These are phyloP conservation scores for Persicaria maculosa DNA, from an alignment of 148 eudicot species.

Conservation along the genomic window DNA sequence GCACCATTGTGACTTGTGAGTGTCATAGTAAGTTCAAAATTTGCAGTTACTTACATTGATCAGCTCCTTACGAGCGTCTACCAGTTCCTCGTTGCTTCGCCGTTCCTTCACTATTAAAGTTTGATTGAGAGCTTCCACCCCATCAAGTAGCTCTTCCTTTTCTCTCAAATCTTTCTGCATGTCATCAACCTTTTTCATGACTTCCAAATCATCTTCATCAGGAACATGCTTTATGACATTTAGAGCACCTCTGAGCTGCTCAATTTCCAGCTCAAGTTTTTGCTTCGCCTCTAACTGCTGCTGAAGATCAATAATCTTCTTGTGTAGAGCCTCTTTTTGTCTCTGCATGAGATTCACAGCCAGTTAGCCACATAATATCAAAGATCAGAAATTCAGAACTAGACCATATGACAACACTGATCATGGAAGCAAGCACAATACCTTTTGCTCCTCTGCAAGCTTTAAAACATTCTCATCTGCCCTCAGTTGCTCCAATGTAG, in stretches of 20 bases:
- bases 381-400: neutral
- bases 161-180: slow-evolving; percentile 59
- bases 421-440: slow-evolving; percentile 14
- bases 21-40: neutral
- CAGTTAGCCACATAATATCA: neutral
- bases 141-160: slow-evolving; percentile 63
- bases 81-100: slow-evolving; percentile 81
- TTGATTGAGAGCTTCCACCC: slow-evolving; percentile 66
- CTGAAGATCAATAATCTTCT: slow-evolving; percentile 61
- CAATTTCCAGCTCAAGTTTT: slow-evolving; percentile 77
- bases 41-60: slow-evolving; percentile 44
- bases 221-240: slow-evolving; percentile 77
- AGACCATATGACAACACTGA: neutral
- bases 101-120: slow-evolving; percentile 76
- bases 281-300: slow-evolving; percentile 76
- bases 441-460: slow-evolving; percentile 89
- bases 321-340: slow-evolving; percentile 68
- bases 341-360: slow-evolving; percentile 34
- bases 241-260: slow-evolving; percentile 56
- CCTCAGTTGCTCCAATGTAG: slow-evolving; percentile 57
- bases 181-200: slow-evolving; percentile 52
- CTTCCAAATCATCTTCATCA: slow-evolving; percentile 71
- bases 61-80: slow-evolving; percentile 90
- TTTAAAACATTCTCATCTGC: slow-evolving; percentile 73
- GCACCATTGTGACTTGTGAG: neutral